Evolutionary conservation across 108 stramenopile genomes (phyloP), one percentile per base, ranked within the genome.

Genomic region (Aurantiochytrium sp.): DNA sequence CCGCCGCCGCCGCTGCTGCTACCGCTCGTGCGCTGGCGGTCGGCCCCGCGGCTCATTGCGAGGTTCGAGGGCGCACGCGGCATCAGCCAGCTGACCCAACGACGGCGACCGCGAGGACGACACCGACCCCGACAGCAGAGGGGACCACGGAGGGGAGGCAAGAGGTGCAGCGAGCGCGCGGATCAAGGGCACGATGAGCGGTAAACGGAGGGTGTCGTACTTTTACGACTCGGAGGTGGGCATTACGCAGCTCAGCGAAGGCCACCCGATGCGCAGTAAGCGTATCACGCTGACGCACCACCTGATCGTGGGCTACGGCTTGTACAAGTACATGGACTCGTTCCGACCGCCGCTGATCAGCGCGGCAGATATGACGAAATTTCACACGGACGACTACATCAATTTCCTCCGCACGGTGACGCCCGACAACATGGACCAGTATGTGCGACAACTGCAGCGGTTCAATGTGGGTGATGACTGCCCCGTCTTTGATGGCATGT

Each of bases 221-320:
- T 69, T 69, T 23, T 69, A 69, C 42, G 64, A 69, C 91, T 94
- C 25, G 47, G 72, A 59, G 25, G 42, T 89, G 8, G 47, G 53
- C 35, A 58, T 98, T 90, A 98, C 96, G 89, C 99, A 99, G 92
- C 98, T 98, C 89, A 90, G 94, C 44, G 92, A 93, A 59, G 93
- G 98, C 59, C 99, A 99, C 92, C 99, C 99, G 91, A 99, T 99
- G 99, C 98, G 97, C 91, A 98, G 98, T 49, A 98, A 99, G 91
- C 98, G 99, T 44, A 97, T 99, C 64, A 97, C 97, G 90, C 98
- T 99, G 98, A 97, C 99, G 49, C 99, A 99, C 96, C 97, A 98
- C 93, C 94, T 99, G 87, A 96, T 99, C 42, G 98, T 99, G 71
- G 97, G 97, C 92, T 99, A 99, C 92, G 97, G 97, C 60, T 93